Base-by-base conservation (phyloP, 2,329 filamentous ascomycete genomes). In the Cladosporium sp. region DNA sequence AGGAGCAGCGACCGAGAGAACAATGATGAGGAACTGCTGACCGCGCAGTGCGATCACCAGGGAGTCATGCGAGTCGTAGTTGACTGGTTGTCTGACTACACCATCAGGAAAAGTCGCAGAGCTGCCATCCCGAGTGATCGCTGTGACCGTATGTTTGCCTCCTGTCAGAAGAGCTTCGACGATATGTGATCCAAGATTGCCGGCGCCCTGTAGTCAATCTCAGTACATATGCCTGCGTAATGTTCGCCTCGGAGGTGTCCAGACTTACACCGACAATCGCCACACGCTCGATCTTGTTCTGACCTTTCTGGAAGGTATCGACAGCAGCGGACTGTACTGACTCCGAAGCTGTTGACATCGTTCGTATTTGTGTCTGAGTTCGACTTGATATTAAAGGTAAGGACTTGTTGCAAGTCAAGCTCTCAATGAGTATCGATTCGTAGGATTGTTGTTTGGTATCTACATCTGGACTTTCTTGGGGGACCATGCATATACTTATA, bases 41-140 rank as follows among this genome's bases (percentile, higher is more conserved):
- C 68, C 68, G 48, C 63, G 58, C 2, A 71, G 57, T 13, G 67
- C 67, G 7, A 40, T 19, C 13, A 68, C 64, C 13, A 68, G 61
- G 35, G 54, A 60, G 4, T 47, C 49, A 13, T 63, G 62, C 48
- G 62, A 45, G 49, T 58, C 35, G 60, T 68, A 68, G 63, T 69
- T 60, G 49, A 65, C 64, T 51, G 65, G 57, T 36, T 61, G 62
- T 44, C 64, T 47, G 3, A 39, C 47, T 24, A 70, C 49, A 47
- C 54, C 64, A 25, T 35, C 22, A 24, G 64, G 64, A 15, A 61
- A 59, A 57, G 28, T 61, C 39, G 81, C 83, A 15, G 61, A 71
- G 70, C 69, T 74, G 62, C 62, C 71, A 35, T 58, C 51, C 17
- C 75, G 74, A 20, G 73, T 72, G 36, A 77, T 64, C 49, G 74